A percentile compares a stretch with the other conserved stretches of the same genome.
phyloP scores from a whole-genome alignment of 2,329 filamentous ascomycete genomes.

The Calonectria henricotiae region DNA sequence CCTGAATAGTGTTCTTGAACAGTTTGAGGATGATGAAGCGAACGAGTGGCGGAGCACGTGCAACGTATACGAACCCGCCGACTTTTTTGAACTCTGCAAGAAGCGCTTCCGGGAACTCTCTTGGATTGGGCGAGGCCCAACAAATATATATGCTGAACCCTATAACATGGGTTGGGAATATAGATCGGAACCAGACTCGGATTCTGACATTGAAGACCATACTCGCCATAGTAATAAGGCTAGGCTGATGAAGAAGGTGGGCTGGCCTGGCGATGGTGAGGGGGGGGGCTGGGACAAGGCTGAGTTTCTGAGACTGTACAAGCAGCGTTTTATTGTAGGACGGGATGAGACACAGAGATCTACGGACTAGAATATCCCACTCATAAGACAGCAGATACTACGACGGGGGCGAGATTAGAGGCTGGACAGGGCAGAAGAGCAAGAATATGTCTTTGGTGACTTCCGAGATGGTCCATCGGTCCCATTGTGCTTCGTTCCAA shows the following conservation, averaged over 20 bases:
- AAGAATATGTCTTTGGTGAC: background rate
- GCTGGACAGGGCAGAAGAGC: background rate
- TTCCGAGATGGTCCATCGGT: background rate
- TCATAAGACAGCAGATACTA: background rate
- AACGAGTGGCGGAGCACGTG: conserved; percentile 9
- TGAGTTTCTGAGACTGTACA: background rate
- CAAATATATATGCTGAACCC: background rate
- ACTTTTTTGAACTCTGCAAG: conserved; percentile 16
- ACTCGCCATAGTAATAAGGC: conserved; percentile 7
- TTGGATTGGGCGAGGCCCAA: conserved; percentile 8
- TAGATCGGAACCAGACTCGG: conserved; percentile 11
- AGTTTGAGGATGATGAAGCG: background rate
- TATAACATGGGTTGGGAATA: conserved; percentile 18
- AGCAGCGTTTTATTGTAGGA: background rate
- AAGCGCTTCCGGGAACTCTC: conserved; percentile 10
- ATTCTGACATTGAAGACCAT: conserved; percentile 10
- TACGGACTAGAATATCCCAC: background rate
- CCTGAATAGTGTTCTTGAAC: conserved; percentile 2
- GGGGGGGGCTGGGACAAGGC: background rate
- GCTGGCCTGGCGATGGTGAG: conserved; percentile 20
- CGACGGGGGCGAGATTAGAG: background rate
- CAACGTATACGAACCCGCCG: conserved; percentile 10
- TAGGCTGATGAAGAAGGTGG: conserved; percentile 12
- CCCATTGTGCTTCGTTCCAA: background rate
- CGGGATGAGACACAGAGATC: background rate